Conservation (phyloP, 495 filamentous ascomycete genomes). For the Lepraria neglecta region DNA sequence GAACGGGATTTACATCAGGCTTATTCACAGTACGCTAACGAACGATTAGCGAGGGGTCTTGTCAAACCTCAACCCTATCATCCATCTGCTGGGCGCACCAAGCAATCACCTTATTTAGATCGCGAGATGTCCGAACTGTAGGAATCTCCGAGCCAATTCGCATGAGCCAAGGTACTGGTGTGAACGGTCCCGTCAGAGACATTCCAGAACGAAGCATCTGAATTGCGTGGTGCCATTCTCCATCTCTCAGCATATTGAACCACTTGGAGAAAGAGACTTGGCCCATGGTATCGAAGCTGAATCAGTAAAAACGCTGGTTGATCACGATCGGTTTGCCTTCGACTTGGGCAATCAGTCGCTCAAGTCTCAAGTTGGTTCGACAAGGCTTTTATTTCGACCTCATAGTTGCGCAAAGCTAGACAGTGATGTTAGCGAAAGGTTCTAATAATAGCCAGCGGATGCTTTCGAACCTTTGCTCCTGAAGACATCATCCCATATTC, state of each 20-base stretch:
- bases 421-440: neutral
- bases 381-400: neutral
- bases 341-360: too few relatives aligned
- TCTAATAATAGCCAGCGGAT: too few relatives aligned
- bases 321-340: conserved; percentile 1
- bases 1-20: too few relatives aligned
- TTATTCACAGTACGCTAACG: too few relatives aligned
- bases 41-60: too few relatives aligned
- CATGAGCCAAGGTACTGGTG: neutral
- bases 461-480: too few relatives aligned
- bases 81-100: too few relatives aligned
- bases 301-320: conserved; percentile 11
- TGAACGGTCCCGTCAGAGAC: neutral
- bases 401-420: neutral
- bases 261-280: conserved; percentile 10
- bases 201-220: conserved; percentile 1
- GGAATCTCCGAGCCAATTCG: too few relatives aligned
- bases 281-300: conserved; percentile 18
- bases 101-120: too few relatives aligned
- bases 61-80: too few relatives aligned
- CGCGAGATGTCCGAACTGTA: too few relatives aligned
- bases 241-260: conserved; percentile 13
- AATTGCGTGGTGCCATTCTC: neutral
- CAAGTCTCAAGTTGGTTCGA: too few relatives aligned
- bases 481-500: conserved; percentile 31